phyloP scores from a whole-genome alignment of 2,329 filamentous ascomycete genomes.

The Coniochaeta sp. region DNA sequence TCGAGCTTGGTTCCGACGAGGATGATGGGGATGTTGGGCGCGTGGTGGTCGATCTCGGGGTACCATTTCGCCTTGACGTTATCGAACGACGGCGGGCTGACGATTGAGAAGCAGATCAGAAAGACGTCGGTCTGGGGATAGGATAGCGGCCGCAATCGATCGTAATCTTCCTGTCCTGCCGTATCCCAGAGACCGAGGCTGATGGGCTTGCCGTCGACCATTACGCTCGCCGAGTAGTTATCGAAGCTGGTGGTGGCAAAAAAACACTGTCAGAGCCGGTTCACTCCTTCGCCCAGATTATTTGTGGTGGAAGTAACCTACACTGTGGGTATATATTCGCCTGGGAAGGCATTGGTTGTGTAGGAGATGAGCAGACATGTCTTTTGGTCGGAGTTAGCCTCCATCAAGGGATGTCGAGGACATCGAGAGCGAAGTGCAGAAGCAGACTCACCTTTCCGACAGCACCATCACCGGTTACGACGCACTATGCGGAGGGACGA shows the following conservation, averaged over 20 bases:
- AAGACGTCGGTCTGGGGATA: slow-evolving; percentile 99
- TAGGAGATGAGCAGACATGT: slow-evolving; percentile 99
- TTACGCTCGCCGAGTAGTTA: slow-evolving; percentile 98
- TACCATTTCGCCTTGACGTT: slow-evolving; percentile 99
- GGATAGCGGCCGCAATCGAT: slow-evolving; percentile 85
- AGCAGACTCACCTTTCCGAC: slow-evolving; percentile 78
- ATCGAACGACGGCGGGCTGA: slow-evolving; percentile 95
- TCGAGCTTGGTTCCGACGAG: slow-evolving; percentile 96
- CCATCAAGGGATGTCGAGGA: slow-evolving; percentile 15
- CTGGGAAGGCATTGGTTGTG: slow-evolving; percentile 98
- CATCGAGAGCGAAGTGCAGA: slow-evolving; percentile 6
- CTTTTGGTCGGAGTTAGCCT: slow-evolving; percentile 36
- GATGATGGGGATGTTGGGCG: slow-evolving; percentile 91
- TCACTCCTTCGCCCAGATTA: too few species aligned
- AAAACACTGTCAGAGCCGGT: slow-evolving; percentile 16
- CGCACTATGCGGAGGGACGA: slow-evolving; percentile 56
- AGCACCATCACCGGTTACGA: slow-evolving; percentile 98
- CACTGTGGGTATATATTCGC: slow-evolving; percentile 99
- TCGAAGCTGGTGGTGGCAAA: slow-evolving; percentile 64
- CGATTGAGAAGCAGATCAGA: slow-evolving; percentile 96
- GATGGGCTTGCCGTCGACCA: slow-evolving; percentile 97
- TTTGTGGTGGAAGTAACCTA: slow-evolving; percentile 36
- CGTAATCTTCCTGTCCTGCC: slow-evolving; percentile 97
- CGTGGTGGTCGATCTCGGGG: slow-evolving; percentile 95
- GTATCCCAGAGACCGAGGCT: slow-evolving; percentile 98